Evolutionary conservation across 2,329 filamentous ascomycete genomes (phyloP).

Genomic region (Fusarium transvaalense): DNA sequence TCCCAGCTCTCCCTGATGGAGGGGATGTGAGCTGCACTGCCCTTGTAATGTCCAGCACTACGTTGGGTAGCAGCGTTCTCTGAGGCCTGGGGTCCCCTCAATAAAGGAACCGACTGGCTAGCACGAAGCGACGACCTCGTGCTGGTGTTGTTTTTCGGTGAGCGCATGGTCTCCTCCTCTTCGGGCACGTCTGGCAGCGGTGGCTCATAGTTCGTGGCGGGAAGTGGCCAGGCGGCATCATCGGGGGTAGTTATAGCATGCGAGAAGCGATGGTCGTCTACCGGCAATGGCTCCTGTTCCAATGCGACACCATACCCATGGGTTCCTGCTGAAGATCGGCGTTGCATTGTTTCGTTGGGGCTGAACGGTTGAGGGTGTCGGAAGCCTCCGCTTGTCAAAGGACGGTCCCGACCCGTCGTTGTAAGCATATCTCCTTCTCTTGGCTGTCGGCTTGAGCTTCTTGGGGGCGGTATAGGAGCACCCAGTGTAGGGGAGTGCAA

Average conservation of each 20-base stretch:
- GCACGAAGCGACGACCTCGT: conserved; percentile 65
- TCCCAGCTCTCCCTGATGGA: conserved; percentile 69
- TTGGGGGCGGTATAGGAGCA: conserved; percentile 61
- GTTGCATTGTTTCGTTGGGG: conserved; percentile 43
- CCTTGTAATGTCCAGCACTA: conserved; percentile 27
- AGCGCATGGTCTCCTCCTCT: conserved; percentile 67
- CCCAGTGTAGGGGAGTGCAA: conserved; percentile 51
- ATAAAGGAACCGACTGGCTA: conserved; percentile 67
- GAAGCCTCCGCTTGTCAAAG: conserved; percentile 60
- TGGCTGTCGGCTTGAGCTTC: conserved; percentile 67
- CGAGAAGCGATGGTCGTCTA: conserved; percentile 45
- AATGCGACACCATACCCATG: conserved; percentile 17
- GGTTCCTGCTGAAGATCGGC: conserved; percentile 32
- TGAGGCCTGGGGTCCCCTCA: conserved; percentile 61
- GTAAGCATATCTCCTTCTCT: conserved; percentile 57
- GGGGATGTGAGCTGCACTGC: conserved; percentile 46
- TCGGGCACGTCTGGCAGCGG: conserved; percentile 71
- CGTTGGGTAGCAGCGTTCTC: conserved; percentile 56
- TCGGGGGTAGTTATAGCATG: conserved; percentile 60
- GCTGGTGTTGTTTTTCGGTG: conserved; percentile 61
- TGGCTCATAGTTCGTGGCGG: conserved; percentile 53
- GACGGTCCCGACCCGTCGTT: conserved; percentile 56
- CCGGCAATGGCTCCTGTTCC: conserved; percentile 20
- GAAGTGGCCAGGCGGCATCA: conserved; percentile 59
- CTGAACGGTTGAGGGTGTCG: conserved; percentile 60